A percentile compares a stretch with the other conserved stretches of the same genome.
Conservation (phyloP, 805 yeast genomes). For the Wickerhamiella australiensis region DNA sequence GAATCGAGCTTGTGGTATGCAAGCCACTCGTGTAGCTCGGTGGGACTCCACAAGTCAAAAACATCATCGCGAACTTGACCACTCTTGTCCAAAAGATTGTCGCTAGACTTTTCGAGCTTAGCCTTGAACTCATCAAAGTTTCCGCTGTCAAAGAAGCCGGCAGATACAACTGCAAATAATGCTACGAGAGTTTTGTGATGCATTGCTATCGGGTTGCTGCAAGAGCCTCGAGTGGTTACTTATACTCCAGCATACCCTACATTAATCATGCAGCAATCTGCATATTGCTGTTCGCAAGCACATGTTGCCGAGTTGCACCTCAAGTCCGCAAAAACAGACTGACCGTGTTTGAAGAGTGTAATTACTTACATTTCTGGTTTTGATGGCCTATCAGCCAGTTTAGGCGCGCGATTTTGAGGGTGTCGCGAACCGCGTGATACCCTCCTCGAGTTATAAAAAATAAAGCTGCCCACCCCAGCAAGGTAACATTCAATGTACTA, state of each 20-base stretch:
- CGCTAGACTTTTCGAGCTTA: slow-evolving; percentile 27
- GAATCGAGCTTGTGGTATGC: slow-evolving; percentile 29
- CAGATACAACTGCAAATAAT: background rate
- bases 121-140: slow-evolving; percentile 19
- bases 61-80: slow-evolving; percentile 31
- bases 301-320: background rate
- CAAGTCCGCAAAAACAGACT: too few species aligned
- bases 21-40: slow-evolving; percentile 35
- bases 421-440: too few species aligned
- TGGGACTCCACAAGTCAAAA: slow-evolving; percentile 33
- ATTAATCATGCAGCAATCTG: slow-evolving; percentile 1
- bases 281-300: slow-evolving; percentile 6
- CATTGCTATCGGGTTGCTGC: background rate
- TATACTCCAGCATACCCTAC: background rate
- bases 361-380: too few species aligned
- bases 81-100: slow-evolving; percentile 28
- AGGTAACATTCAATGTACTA: too few species aligned
- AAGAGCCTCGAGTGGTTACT: background rate
- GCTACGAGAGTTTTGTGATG: background rate
- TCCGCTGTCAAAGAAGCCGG: slow-evolving; percentile 5
- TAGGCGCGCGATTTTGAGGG: too few species aligned
- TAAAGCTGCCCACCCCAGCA: too few species aligned
- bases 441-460: too few species aligned
- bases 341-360: too few species aligned
- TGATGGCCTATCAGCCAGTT: too few species aligned